These are phyloP conservation scores for Sclerotinia borealis DNA, from an alignment of 2,329 filamentous ascomycete species.

Conservation along the genomic window DNA sequence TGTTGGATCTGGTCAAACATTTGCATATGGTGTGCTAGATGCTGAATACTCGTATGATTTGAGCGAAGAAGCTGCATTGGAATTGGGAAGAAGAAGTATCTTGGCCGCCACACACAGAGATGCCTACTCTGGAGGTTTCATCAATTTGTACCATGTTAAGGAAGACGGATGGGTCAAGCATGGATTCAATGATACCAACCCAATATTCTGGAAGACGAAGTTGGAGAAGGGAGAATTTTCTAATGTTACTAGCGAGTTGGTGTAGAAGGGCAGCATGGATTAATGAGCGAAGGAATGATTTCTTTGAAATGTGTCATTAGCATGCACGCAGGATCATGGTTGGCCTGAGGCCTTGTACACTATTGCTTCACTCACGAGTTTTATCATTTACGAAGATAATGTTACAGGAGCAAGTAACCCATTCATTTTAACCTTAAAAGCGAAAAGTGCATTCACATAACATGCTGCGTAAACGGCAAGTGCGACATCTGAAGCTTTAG, in stretches of 20 bases:
- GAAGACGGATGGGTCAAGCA: constrained; percentile 99
- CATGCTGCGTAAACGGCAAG: not conserved
- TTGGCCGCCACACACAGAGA: constrained; percentile 94
- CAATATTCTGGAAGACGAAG: constrained; percentile 99
- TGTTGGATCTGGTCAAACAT: constrained; percentile 96
- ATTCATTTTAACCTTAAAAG: not conserved
- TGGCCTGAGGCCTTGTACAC: constrained; percentile 26
- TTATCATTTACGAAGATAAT: constrained; percentile 23
- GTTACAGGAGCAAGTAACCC: not conserved
- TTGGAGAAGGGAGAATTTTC: constrained; percentile 95
- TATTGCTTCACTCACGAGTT: constrained; percentile 28
- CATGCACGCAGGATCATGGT: constrained; percentile 24
- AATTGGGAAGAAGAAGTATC: constrained; percentile 87
- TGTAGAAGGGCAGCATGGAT: constrained; percentile 21
- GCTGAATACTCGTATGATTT: constrained; percentile 92
- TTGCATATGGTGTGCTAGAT: constrained; percentile 96
- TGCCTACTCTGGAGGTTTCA: constrained; percentile 96
- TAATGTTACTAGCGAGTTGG: constrained; percentile 33
- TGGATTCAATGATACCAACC: constrained; percentile 96
- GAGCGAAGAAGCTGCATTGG: constrained; percentile 78
- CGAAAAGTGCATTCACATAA: not conserved
- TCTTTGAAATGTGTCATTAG: constrained; percentile 30
- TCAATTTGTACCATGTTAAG: constrained; percentile 99
- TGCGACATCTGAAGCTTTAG: not conserved
- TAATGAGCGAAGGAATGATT: constrained; percentile 15